phyloP scores from a whole-genome alignment of 106 monocot species.

The Allium cepa region DNA sequence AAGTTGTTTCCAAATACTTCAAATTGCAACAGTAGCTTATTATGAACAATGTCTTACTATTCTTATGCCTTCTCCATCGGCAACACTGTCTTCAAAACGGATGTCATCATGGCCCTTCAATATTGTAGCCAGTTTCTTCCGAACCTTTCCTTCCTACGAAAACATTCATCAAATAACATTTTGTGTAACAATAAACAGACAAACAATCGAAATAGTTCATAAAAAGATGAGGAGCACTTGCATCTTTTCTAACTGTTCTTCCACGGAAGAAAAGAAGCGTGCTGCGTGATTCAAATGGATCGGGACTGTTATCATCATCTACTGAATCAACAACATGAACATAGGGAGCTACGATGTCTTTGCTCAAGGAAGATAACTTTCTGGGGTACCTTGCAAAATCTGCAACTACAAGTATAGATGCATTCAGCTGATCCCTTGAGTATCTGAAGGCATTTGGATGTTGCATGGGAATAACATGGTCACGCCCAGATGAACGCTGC shows the following conservation, averaged over 20 bases:
- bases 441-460: slow-evolving; percentile 99
- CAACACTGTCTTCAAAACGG: slow-evolving; percentile 70
- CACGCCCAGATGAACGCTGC: slow-evolving; percentile 74
- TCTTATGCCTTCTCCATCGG: slow-evolving; percentile 82
- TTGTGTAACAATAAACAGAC: no score
- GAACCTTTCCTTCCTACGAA: slow-evolving; percentile 79
- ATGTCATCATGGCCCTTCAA: slow-evolving; percentile 62
- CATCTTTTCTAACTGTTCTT: slow-evolving; percentile 92
- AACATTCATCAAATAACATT: background rate
- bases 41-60: slow-evolving; percentile 30
- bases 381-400: slow-evolving; percentile 79
- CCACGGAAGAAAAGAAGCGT: slow-evolving; percentile 93
- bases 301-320: slow-evolving; percentile 46
- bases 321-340: slow-evolving; percentile 77
- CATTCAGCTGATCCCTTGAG: slow-evolving; percentile 63
- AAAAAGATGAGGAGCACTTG: background rate
- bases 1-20: background rate
- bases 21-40: background rate
- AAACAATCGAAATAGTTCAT: background rate
- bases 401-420: slow-evolving; percentile 81
- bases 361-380: slow-evolving; percentile 46
- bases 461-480: slow-evolving; percentile 91
- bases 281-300: slow-evolving; percentile 81
- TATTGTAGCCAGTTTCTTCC: slow-evolving; percentile 61
- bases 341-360: slow-evolving; percentile 88